Base-by-base conservation (phyloP, 1,284 basidiomycete genomes). In the Moesziomyces sp. region DNA sequence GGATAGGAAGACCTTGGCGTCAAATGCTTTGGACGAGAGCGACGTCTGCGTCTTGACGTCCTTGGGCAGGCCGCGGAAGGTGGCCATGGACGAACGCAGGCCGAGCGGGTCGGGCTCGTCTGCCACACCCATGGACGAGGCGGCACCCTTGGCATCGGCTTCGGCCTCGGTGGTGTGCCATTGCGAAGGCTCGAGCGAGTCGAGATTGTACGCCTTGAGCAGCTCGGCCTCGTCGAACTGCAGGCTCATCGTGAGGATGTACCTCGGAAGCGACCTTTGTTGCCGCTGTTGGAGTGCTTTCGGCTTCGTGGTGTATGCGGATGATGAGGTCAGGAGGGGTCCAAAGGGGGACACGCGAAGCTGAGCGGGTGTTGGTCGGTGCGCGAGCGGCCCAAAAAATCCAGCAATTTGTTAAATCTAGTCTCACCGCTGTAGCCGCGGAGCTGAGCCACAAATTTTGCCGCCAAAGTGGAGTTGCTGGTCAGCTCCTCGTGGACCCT, bases 1-100 rank as follows among this genome's bases (percentile, higher is more conserved):
- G 8, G 93, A 92, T 28, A 99, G 88, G 84, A 97, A 99, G 0
- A 89, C 88, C 83, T 97, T 98, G 16, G 97, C 93, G 82, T 98
- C 93, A 86, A 99, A 99, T 1, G 92, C 89, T 85, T 99, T 99
- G 51, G 93, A 96, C 2, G 91, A 77, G n/a, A 83, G 76, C 4
- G 64, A 72, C 11, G 83, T 66, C 44, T 81, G 76, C 18, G 58
- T 43, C n/a, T 80, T 74, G 54, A 62, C 46, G 8, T 76, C 62
- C 30, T 71, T 65, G 40, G 63, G 58, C 1, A 76, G 63, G 3
- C 46, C 49, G 26, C 80, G 77, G 45, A 66, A 71, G 19, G 70
- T 40, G 19, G 78, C 63, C 61, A 94, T 90, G 42, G 76, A 72
- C 3, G 77, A 52, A 9, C 75, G 72, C 24, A 86, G 73, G 9